A percentile compares a stretch with the other conserved stretches of the same genome.
phyloP scores from a whole-genome alignment of 2,329 filamentous ascomycete genomes.

The Aspergillus melleus region DNA sequence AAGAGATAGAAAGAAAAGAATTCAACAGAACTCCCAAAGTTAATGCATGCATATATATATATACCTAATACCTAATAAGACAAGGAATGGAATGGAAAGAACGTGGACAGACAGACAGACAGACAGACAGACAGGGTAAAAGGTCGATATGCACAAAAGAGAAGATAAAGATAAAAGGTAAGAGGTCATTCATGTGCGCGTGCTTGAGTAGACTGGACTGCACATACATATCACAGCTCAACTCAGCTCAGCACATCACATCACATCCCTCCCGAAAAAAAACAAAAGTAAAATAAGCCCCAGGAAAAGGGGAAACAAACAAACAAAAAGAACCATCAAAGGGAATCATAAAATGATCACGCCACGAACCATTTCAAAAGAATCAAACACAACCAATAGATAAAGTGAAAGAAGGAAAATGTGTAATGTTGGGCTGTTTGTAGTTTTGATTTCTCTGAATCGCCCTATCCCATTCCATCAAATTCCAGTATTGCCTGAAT shows the following conservation, averaged over 20 bases:
- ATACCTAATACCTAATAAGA: neutral
- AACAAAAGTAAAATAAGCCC: neutral
- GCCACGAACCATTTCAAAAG: neutral
- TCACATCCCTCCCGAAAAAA: too few species aligned
- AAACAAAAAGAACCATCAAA: neutral
- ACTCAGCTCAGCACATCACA: neutral
- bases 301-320: neutral
- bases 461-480: too few species aligned
- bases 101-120: neutral
- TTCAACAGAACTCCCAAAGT: conserved; percentile 16
- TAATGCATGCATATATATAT: conserved; percentile 21
- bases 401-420: too few species aligned
- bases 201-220: neutral
- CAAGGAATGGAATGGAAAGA: neutral
- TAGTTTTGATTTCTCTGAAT: too few species aligned
- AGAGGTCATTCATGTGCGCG: too few species aligned
- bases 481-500: too few species aligned
- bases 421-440: neutral
- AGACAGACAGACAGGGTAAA: neutral
- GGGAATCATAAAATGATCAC: neutral
- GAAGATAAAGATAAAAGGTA: neutral
- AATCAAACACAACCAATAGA: neutral
- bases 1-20: conserved; percentile 1
- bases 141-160: neutral
- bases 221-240: neutral